These are phyloP conservation scores for Phoma herbarum DNA, from an alignment of 2,329 filamentous ascomycete genomes.

Conservation along the genomic window DNA sequence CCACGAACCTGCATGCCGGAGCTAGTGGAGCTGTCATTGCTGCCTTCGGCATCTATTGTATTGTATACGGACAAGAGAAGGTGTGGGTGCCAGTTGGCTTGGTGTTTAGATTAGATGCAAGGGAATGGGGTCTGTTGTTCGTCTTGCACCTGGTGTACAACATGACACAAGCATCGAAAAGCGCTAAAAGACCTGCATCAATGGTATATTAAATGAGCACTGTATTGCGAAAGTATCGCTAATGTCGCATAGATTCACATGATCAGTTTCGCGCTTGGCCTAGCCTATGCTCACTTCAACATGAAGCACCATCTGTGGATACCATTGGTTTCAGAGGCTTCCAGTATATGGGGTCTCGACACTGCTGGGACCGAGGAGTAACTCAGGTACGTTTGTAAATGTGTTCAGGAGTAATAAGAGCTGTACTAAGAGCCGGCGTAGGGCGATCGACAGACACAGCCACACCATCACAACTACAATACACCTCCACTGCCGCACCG, in stretches of 20 bases:
- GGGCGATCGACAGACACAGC: neutral
- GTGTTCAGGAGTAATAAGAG: neutral
- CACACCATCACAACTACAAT: neutral
- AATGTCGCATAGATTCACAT: constrained; percentile 18
- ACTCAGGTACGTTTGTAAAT: neutral
- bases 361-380: neutral
- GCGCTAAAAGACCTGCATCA: constrained; percentile 7
- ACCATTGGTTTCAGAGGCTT: constrained; percentile 19
- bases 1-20: constrained; percentile 17
- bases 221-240: constrained; percentile 1
- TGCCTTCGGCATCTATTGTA: constrained; percentile 20
- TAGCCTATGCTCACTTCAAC: constrained; percentile 27
- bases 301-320: constrained; percentile 26
- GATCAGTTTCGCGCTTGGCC: constrained; percentile 19
- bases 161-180: neutral
- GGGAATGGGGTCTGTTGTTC: constrained; percentile 20
- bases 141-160: constrained; percentile 9
- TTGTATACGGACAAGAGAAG: constrained; percentile 26
- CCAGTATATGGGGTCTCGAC: neutral
- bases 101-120: constrained; percentile 21
- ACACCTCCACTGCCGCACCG: neutral
- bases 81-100: constrained; percentile 20
- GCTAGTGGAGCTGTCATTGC: constrained; percentile 16
- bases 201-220: neutral
- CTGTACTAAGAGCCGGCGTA: neutral